These are phyloP conservation scores for Arthroderma sp. DNA, from an alignment of 2,329 filamentous ascomycete genomes.

Conservation along the genomic window DNA sequence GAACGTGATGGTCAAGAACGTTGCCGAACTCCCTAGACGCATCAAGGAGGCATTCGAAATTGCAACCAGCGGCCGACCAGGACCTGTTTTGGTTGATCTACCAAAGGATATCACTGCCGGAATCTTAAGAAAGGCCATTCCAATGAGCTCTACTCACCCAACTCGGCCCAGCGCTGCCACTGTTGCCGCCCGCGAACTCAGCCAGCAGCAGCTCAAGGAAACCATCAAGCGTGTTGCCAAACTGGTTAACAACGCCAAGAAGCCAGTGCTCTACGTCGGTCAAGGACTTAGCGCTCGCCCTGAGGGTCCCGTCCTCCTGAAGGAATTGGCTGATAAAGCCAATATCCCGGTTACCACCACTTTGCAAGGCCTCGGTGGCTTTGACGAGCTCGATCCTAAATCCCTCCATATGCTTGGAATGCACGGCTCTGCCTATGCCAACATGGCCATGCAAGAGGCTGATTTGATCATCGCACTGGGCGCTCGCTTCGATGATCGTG, in stretches of 20 bases:
- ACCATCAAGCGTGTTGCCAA: conserved; percentile 66
- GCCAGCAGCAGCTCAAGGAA: conserved; percentile 55
- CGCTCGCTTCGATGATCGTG: conserved; percentile 90
- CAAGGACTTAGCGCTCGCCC: conserved; percentile 73
- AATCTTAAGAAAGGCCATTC: conserved; percentile 71
- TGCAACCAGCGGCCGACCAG: conserved; percentile 82
- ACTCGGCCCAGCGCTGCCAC: conserved; percentile 76
- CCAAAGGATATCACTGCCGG: conserved; percentile 93
- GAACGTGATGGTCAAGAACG: conserved; percentile 97
- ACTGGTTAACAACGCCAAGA: conserved; percentile 78
- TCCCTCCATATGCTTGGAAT: conserved; percentile 97
- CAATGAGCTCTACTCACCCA: conserved; percentile 59
- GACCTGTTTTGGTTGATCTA: conserved; percentile 87
- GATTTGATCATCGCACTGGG: conserved; percentile 93
- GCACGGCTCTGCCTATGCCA: conserved; percentile 94
- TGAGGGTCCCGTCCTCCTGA: conserved; percentile 65
- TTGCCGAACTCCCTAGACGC: conserved; percentile 79
- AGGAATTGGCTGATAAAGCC: conserved; percentile 77
- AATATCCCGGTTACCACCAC: conserved; percentile 93
- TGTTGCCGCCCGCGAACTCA: conserved; percentile 61
- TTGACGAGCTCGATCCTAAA: conserved; percentile 86
- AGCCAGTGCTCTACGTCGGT: conserved; percentile 89
- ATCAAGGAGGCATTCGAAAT: conserved; percentile 99
- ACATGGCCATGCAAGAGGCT: conserved; percentile 94
- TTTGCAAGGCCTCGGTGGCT: conserved; percentile 82